Evolutionary conservation across 176 grass and related monocot species (phyloP).

Genomic region (Carex littledalei): DNA sequence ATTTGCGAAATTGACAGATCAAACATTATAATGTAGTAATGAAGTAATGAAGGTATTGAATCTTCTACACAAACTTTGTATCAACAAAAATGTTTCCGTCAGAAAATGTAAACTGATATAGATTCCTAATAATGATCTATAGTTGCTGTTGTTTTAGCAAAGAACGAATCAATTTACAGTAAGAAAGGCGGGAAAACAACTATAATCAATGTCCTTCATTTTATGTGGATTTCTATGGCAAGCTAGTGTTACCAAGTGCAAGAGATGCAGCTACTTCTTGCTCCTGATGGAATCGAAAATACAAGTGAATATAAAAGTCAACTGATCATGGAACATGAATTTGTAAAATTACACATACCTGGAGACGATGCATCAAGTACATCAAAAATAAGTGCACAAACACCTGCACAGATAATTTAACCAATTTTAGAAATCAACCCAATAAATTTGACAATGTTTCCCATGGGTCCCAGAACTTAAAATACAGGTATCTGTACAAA

Average conservation of each 20-base stretch:
- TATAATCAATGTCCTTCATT: neutral
- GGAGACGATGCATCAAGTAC: conserved; percentile 85
- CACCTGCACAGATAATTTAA: conserved; percentile 46
- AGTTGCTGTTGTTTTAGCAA: neutral
- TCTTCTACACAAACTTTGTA: neutral
- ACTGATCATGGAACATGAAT: neutral
- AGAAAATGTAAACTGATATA: neutral
- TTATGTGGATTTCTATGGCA: conserved; percentile 42
- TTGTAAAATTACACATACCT: conserved; percentile 42
- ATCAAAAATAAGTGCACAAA: conserved; percentile 99
- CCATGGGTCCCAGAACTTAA: neutral
- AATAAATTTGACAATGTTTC: neutral
- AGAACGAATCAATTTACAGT: conserved; percentile 14
- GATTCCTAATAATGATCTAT: neutral
- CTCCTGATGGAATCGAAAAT: conserved; percentile 59
- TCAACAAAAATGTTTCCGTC: neutral
- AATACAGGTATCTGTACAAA: neutral
- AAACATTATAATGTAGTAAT: neutral
- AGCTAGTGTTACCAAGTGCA: conserved; percentile 42
- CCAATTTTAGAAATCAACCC: neutral
- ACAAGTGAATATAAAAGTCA: conserved; percentile 2
- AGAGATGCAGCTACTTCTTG: conserved; percentile 43
- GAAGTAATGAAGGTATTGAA: neutral
- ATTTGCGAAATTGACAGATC: neutral
- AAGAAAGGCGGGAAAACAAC: conserved; percentile 1